Conservation (phyloP, 306 rosid genomes). For the Boehmeria nivea region DNA sequence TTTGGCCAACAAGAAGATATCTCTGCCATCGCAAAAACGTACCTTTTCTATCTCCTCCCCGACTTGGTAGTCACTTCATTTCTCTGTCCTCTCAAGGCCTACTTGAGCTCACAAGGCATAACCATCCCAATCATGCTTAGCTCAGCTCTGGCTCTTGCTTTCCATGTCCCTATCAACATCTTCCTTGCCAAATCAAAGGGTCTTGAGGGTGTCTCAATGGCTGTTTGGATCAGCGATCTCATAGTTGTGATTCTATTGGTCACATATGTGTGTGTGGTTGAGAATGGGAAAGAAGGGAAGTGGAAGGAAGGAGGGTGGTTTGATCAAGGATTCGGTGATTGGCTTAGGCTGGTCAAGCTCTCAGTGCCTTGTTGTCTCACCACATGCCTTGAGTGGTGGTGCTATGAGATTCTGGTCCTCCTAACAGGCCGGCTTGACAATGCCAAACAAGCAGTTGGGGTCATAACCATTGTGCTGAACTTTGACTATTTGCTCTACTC, state of each 20-base stretch:
- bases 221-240: conserved; percentile 76
- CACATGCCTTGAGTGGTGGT: conserved; percentile 96
- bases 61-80: conserved; percentile 58
- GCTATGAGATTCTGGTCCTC: conserved; percentile 75
- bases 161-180: conserved; percentile 69
- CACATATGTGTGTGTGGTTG: conserved; percentile 39
- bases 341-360: conserved; percentile 63
- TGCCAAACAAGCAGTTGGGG: conserved; percentile 53
- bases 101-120: conserved; percentile 61
- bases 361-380: conserved; percentile 79
- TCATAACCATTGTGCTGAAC: conserved; percentile 55
- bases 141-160: conserved; percentile 52
- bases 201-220: conserved; percentile 64
- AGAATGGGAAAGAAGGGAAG: conserved; percentile 26
- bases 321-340: conserved; percentile 49
- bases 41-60: conserved; percentile 60
- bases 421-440: conserved; percentile 66
- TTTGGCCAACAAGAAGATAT: conserved; percentile 72
- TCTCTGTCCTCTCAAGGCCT: conserved; percentile 74
- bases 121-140: conserved; percentile 74
- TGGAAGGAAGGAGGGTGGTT: conserved; percentile 79
- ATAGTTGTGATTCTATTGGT: conserved; percentile 49
- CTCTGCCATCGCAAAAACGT: conserved; percentile 43
- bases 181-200: conserved; percentile 59
- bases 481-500: conserved; percentile 69